Conservation (phyloP, 106 monocot genomes). For the Amphibolis antarctica region DNA sequence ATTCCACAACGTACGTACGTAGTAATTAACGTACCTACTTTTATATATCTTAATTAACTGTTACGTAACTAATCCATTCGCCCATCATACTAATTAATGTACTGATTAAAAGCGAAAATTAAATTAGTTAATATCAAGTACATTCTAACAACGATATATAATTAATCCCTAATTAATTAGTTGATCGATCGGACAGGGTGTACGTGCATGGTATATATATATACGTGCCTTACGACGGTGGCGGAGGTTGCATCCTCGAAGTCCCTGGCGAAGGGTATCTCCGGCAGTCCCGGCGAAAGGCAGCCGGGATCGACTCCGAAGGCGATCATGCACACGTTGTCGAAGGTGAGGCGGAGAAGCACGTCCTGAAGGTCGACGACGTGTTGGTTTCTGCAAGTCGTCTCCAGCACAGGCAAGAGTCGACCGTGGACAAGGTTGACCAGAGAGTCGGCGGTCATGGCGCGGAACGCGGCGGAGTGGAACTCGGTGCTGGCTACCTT, state of each 20-base stretch:
- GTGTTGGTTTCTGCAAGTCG: not conserved
- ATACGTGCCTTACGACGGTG: slow-evolving; percentile 63
- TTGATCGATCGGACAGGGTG: no score
- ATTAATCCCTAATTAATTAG: no score
- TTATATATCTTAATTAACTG: no score
- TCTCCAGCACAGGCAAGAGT: slow-evolving; percentile 57
- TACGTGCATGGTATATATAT: no score
- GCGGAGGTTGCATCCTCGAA: slow-evolving; percentile 95
- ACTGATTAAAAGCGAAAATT: no score
- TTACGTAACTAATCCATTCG: no score
- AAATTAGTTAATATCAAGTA: no score
- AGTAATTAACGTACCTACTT: no score
- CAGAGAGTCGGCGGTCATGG: slow-evolving; percentile 51
- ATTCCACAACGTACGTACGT: no score
- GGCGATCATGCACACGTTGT: slow-evolving; percentile 96
- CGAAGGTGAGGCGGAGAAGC: slow-evolving; percentile 84
- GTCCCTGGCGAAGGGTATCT: slow-evolving; percentile 72
- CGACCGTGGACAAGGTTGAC: slow-evolving; percentile 64
- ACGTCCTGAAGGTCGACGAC: slow-evolving; percentile 79
- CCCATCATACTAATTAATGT: no score
- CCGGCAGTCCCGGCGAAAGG: slow-evolving; percentile 56
- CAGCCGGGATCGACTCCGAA: slow-evolving; percentile 92
- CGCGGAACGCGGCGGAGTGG: slow-evolving; percentile 76
- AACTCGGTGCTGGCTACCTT: slow-evolving; percentile 79
- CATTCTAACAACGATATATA: no score